A percentile compares a stretch with the other conserved stretches of the same genome.
Conservation (phyloP, 2,329 filamentous ascomycete species). For the Colletotrichum higginsianum region DNA sequence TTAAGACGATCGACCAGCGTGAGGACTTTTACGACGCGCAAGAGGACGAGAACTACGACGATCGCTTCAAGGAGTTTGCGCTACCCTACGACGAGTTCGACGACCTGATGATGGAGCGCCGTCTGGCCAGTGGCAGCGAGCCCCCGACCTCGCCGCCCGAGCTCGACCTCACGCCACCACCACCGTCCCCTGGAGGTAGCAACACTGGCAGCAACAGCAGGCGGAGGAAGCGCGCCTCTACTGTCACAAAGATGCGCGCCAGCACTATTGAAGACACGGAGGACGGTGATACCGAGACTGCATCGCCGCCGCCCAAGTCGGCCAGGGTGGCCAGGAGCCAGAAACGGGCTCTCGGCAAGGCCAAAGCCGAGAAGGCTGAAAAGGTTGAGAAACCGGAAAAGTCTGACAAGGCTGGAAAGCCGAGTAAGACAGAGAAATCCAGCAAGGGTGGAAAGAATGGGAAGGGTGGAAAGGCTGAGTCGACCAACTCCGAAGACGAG, state of each 20-base stretch:
- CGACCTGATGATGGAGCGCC: constrained; percentile 63
- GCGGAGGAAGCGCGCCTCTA: constrained; percentile 63
- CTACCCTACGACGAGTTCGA: constrained; percentile 67
- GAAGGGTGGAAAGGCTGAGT: constrained; percentile 45
- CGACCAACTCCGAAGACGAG: constrained; percentile 52
- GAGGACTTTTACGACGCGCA: constrained; percentile 72
- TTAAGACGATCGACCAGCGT: constrained; percentile 88
- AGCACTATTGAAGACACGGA: constrained; percentile 70
- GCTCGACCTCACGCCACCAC: constrained; percentile 54
- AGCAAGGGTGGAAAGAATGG: constrained; percentile 46
- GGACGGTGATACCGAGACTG: constrained; percentile 57
- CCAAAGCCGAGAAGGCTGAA: constrained; percentile 50
- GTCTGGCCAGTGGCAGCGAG: constrained; percentile 62
- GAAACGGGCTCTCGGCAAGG: constrained; percentile 57
- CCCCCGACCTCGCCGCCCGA: constrained; percentile 63
- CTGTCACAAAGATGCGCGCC: constrained; percentile 51
- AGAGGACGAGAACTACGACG: constrained; percentile 71
- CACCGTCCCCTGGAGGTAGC: constrained; percentile 39
- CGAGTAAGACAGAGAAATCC: constrained; percentile 48
- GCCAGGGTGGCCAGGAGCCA: constrained; percentile 55
- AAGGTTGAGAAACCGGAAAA: constrained; percentile 52
- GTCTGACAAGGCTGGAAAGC: constrained; percentile 49
- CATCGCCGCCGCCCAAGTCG: constrained; percentile 57
- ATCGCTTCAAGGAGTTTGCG: constrained; percentile 77
- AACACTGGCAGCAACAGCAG: constrained; percentile 42